Evolutionary conservation across 2,329 filamentous ascomycete genomes (phyloP).

Genomic region (Fusarium camptoceras): DNA sequence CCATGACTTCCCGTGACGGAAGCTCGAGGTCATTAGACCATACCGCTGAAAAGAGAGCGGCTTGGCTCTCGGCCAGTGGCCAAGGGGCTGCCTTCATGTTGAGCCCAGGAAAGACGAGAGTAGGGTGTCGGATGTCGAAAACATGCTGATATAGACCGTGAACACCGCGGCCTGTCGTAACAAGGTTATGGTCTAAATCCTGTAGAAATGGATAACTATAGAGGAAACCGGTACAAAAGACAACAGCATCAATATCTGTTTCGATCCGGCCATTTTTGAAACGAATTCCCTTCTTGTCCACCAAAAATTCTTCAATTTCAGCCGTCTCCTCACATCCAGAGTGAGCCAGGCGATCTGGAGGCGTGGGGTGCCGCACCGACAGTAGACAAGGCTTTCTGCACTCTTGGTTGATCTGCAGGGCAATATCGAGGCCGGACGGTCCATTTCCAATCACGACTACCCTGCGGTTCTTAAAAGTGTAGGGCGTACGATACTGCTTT

Average conservation of each 20-base stretch:
- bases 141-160: constrained; percentile 82
- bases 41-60: constrained; percentile 78
- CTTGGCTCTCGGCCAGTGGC: constrained; percentile 81
- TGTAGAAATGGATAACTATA: constrained; percentile 82
- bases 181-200: constrained; percentile 61
- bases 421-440: constrained; percentile 87
- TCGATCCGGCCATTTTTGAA: constrained; percentile 76
- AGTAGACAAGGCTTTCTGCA: constrained; percentile 72
- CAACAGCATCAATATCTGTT: constrained; percentile 75
- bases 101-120: constrained; percentile 79
- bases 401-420: constrained; percentile 75
- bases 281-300: constrained; percentile 68
- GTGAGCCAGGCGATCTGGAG: constrained; percentile 58
- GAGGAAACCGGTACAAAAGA: constrained; percentile 93
- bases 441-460: constrained; percentile 87
- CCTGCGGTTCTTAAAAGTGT: constrained; percentile 74
- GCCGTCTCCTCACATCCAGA: constrained; percentile 63
- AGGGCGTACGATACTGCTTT: constrained; percentile 79
- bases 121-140: constrained; percentile 80
- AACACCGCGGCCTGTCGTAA: constrained; percentile 77
- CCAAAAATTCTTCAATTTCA: constrained; percentile 68
- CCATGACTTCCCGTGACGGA: constrained; percentile 73
- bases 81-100: constrained; percentile 91
- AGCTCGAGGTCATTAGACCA: constrained; percentile 78
- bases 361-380: constrained; percentile 67